These are phyloP conservation scores for Suillus weaverae DNA, from an alignment of 768 basidiomycete species.

Conservation along the genomic window DNA sequence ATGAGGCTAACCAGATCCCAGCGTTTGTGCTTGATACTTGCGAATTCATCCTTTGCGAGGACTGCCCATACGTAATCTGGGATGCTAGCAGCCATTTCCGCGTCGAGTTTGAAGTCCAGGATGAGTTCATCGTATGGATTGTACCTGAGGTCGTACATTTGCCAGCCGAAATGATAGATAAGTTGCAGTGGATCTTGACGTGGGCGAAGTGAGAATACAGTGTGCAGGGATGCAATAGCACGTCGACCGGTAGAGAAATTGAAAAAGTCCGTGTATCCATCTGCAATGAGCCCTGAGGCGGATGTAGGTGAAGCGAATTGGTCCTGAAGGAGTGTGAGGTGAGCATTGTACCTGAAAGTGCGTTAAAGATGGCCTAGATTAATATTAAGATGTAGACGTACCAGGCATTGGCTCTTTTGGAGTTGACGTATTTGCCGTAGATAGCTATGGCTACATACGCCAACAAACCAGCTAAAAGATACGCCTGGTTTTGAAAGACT, in stretches of 20 bases:
- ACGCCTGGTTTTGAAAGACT: slow-evolving; percentile 70
- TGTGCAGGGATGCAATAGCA: slow-evolving; percentile 74
- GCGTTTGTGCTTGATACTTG: slow-evolving; percentile 63
- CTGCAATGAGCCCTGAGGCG: slow-evolving; percentile 52
- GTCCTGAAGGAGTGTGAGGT: slow-evolving; percentile 54
- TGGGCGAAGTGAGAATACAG: slow-evolving; percentile 73
- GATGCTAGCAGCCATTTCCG: slow-evolving; percentile 37
- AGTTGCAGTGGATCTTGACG: slow-evolving; percentile 80
- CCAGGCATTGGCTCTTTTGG: slow-evolving; percentile 63
- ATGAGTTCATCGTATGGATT: slow-evolving; percentile 64
- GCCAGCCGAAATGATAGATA: slow-evolving; percentile 57
- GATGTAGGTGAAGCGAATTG: slow-evolving; percentile 75
- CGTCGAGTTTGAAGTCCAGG: slow-evolving; percentile 75
- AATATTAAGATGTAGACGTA: slow-evolving; percentile 36
- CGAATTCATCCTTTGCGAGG: slow-evolving; percentile 77
- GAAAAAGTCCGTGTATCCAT: slow-evolving; percentile 81
- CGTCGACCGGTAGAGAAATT: slow-evolving; percentile 87
- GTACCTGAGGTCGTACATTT: slow-evolving; percentile 77
- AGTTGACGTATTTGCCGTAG: slow-evolving; percentile 62
- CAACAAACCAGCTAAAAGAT: slow-evolving; percentile 52
- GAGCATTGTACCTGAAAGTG: slow-evolving; percentile 54
- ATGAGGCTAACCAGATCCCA: slow-evolving; percentile 81
- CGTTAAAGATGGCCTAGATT: slow-evolving; percentile 11
- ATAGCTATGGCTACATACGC: slow-evolving; percentile 58
- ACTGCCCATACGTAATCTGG: slow-evolving; percentile 82